phyloP scores from a whole-genome alignment of 257 asterid genomes.

The Coffea canephora region DNA sequence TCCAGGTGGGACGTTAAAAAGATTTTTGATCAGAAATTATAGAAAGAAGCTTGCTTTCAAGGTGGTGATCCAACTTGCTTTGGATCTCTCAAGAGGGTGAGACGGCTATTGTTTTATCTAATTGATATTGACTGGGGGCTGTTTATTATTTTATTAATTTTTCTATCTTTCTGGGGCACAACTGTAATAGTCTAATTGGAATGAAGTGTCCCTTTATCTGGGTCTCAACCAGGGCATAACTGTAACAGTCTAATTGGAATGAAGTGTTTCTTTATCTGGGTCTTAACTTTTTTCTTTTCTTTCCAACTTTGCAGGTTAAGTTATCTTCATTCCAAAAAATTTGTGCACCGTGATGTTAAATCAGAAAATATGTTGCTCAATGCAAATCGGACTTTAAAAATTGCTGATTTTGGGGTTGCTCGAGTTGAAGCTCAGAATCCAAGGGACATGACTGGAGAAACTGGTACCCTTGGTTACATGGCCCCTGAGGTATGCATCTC shows the following conservation, averaged over 20 bases:
- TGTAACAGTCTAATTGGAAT: neutral
- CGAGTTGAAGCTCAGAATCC: conserved; percentile 68
- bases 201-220: neutral
- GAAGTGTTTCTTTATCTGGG: neutral
- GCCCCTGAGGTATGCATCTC: conserved; percentile 50
- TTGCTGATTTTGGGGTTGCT: conserved; percentile 65
- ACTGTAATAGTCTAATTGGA: neutral
- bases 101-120: conserved; percentile 3
- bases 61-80: conserved; percentile 49
- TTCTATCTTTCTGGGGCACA: too few relatives aligned
- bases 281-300: neutral
- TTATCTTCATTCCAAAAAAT: conserved; percentile 53
- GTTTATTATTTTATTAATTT: too few relatives aligned
- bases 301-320: conserved; percentile 43
- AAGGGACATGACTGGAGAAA: conserved; percentile 62
- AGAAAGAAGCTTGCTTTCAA: conserved; percentile 45
- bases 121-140: neutral
- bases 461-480: conserved; percentile 70
- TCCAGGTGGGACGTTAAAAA: conserved; percentile 51
- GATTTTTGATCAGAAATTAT: conserved; percentile 41
- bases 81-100: conserved; percentile 71
- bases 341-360: conserved; percentile 61
- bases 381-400: conserved; percentile 37
- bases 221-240: neutral
- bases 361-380: conserved; percentile 55